Evolutionary conservation across 306 rosid species (phyloP), one percentile per base, ranked within the genome.

Genomic region (Sophora flavescens): DNA sequence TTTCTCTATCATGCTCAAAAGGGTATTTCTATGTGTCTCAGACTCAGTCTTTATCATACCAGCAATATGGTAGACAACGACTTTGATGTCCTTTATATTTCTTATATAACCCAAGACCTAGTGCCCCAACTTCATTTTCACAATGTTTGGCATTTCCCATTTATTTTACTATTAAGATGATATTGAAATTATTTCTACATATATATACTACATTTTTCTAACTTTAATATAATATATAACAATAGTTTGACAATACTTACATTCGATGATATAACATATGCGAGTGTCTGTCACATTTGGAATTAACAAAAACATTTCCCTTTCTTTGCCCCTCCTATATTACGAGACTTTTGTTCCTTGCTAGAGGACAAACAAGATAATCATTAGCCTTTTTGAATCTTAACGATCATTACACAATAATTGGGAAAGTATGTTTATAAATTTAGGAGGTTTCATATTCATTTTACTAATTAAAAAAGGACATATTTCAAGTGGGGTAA

Each of bases 1-100:
- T 76, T 85, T 83, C 87, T 71, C 86, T 39, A 54, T 87, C 87
- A 81, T 75, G 17, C 71, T 70, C 81, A 73, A 85, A 87, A 84
- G 89, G 74, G 47, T 76, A 83, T 77, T 63, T 64, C 77, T n/a
- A 18, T 61, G 81, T 83, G 78, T 56, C 76, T 47, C 76, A 45
- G 36, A 80, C 48, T 51, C 18, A 35, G 63, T 74, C 86, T 78
- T 78, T 85, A 56, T 81, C 85, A 75, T 64, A 78, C 81, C 82
- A 78, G 18, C 82, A 70, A 74, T 64, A n/a, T 78, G 88, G 69
- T 59, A 65, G 85, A 88, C 86, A 74, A 84, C 36, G 85, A 86
- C 89, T 79, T 65, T 18, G 47, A 47, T 74, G 52, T 71, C 79
- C 82, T 74, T 68, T 78, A 80, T 76, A 67, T 68, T 80, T 78